Conservation (phyloP, 202 grass and related monocot genomes). For the Thinopyrum obtusiflorum region DNA sequence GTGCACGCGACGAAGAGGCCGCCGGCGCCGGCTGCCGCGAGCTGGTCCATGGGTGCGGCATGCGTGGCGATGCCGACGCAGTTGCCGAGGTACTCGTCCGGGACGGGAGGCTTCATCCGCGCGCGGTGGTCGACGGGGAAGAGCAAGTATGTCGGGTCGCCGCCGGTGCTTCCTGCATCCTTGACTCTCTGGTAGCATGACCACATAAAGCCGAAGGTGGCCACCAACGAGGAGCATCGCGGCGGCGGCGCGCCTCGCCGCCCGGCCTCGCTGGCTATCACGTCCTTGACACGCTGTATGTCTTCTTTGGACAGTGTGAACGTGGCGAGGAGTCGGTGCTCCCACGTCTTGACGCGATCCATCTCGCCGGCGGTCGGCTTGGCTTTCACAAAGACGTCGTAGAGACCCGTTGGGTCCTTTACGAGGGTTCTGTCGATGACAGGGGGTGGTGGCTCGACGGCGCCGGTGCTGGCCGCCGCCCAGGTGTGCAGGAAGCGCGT, state of each 20-base stretch:
- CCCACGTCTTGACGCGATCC: neutral
- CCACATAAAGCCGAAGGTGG: slow-evolving; percentile 12
- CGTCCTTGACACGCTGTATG: neutral
- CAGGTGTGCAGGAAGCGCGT: neutral
- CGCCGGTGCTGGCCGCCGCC: neutral
- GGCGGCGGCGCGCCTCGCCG: neutral
- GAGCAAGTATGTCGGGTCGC: neutral
- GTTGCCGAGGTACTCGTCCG: slow-evolving; percentile 4
- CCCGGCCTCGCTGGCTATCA: neutral
- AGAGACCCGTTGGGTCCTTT: neutral
- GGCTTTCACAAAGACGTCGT: neutral
- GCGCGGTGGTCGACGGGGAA: neutral
- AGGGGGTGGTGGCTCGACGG: neutral
- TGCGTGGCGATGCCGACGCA: neutral
- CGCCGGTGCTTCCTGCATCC: neutral
- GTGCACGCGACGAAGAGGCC: neutral
- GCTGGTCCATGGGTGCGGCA: neutral
- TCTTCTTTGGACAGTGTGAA: neutral
- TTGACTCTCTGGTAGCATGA: neutral
- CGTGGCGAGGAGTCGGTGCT: neutral
- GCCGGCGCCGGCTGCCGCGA: neutral
- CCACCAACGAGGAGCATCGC: neutral
- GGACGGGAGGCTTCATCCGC: neutral
- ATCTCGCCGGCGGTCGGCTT: neutral
- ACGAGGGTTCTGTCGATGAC: neutral